Percentiles rank a stretch among this genome's conserved stretches.
Evolutionary conservation across 2,329 filamentous ascomycete genomes (phyloP).

Genomic region (Aureobasidium sp.): DNA sequence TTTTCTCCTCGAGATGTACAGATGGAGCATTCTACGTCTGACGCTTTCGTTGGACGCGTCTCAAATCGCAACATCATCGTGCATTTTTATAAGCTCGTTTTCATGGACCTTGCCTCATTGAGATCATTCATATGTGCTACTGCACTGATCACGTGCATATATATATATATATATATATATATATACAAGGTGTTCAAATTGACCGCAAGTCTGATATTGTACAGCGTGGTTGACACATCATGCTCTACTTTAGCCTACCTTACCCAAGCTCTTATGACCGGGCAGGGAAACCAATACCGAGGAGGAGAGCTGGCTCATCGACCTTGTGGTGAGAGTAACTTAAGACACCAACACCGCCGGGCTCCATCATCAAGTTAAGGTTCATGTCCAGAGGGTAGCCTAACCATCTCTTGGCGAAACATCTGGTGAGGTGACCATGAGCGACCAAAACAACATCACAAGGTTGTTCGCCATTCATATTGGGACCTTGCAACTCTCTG

Average conservation of each 20-base stretch:
- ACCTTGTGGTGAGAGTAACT: conserved; percentile 46
- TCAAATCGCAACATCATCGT: background rate
- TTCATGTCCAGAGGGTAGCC: conserved; percentile 66
- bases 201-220: background rate
- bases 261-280: background rate
- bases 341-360: conserved; percentile 46
- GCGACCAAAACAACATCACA: conserved; percentile 76
- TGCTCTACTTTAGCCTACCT: background rate
- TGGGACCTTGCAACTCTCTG: conserved; percentile 43
- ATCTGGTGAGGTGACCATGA: conserved; percentile 81
- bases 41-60: background rate
- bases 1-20: background rate
- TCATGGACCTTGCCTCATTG: no score
- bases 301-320: conserved; percentile 45
- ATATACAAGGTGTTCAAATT: background rate
- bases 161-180: background rate
- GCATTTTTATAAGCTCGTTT: background rate
- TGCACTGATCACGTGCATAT: no score
- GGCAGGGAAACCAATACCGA: conserved; percentile 29
- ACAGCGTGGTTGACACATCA: background rate
- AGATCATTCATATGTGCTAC: no score
- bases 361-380: conserved; percentile 71
- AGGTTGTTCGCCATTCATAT: conserved; percentile 37
- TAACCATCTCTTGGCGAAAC: conserved; percentile 82
- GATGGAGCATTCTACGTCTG: background rate